Base-by-base conservation (phyloP, 768 basidiomycete species). In the Tylopilus sp. region DNA sequence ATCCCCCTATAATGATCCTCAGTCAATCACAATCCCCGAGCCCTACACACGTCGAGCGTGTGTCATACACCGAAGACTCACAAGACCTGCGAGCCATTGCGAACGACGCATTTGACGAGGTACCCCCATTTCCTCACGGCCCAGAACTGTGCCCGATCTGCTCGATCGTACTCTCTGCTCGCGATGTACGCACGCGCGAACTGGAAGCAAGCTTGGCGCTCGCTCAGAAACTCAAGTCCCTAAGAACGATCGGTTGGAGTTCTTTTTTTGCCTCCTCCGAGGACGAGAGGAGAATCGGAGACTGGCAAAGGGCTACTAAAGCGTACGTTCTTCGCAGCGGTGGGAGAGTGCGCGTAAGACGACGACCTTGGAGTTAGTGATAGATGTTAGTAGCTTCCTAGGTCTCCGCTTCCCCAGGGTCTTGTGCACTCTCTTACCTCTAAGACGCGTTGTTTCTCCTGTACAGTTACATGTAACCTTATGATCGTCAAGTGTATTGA, bases 161-260 rank as follows among this genome's bases (percentile, higher is more conserved):
- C 63, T 33, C 56, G 45, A 55, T 60, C 47, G 11, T 59, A 25
- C 50, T 61, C 26, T 64, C 64, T 24, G 55, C 50, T n/a, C 55
- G 64, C 5, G 56, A 63, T 14, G 73, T 78, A 7, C 75, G 73
- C 50, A 60, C 65, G 22, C 70, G 73, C 17, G 84, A 85, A 57
- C 70, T 83, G 2, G 61, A 70, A 22, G 81, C 78, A 8, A 79
- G 74, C 53, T 62, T 78, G 24, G 53, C 71, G 24, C 62, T 86
- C 24, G 79, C 76, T 3, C 69, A 65, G 50, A 69, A 69, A 44
- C 65, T 85, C 45, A 75, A 74, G 45, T 66, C 73, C 3, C 51
- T 85, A 14, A 60, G 69, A 48, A 74, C 66, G 1, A 67, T 85
- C 26, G 68, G 74, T 17, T 86, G 83, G 81, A 80, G 77, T 50